Evolutionary conservation across 768 basidiomycete genomes (phyloP), one percentile per base, ranked within the genome.

Genomic region (Hypholoma fasciculare): DNA sequence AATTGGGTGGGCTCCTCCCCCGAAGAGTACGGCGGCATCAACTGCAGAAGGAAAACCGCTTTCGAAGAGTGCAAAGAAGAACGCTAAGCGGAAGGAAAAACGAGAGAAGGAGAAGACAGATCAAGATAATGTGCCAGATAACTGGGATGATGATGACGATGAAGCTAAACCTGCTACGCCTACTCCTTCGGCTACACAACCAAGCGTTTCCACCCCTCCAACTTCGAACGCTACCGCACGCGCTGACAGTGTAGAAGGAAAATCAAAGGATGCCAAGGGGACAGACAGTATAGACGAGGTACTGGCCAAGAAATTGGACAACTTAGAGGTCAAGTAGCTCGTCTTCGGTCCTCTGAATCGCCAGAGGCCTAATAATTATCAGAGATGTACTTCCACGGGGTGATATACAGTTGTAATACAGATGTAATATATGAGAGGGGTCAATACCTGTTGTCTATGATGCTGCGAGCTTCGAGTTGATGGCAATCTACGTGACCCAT

Each of bases 21-120:
- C 85, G 1, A 66, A 81, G 30, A 71, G 80, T 26, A 63, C 76
- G 4, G 67, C 78, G 23, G 23, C 23, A 17, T 17, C 53, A 20
- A 60, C 65, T 26, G 61, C 73, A 20, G 56, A 63, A 47, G 60
- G 64, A n/a, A 79, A 78, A 63, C 76, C 82, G 1, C 72, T 87
- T 67, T 85, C 88, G 72, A 94, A 95, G 77, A 89, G 90, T 47
- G 92, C 87, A 43, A 91, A 87, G 73, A 86, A 88, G 74, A 88
- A 86, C 61, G 89, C 89, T 60, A 94, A 94, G 73, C 80, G 85
- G 65, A 85, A 84, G 69, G 90, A 87, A 66, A 92, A 85, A 73
- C 81, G 82, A 69, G 78, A 78, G 27, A 78, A 82, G 58, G 82
- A 83, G 64, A 81, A 82, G 69, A 49, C 56, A 3, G 69, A 67